Evolutionary conservation across 345 rosid genomes (phyloP).

Genomic region (Noccaea bulbosa): DNA sequence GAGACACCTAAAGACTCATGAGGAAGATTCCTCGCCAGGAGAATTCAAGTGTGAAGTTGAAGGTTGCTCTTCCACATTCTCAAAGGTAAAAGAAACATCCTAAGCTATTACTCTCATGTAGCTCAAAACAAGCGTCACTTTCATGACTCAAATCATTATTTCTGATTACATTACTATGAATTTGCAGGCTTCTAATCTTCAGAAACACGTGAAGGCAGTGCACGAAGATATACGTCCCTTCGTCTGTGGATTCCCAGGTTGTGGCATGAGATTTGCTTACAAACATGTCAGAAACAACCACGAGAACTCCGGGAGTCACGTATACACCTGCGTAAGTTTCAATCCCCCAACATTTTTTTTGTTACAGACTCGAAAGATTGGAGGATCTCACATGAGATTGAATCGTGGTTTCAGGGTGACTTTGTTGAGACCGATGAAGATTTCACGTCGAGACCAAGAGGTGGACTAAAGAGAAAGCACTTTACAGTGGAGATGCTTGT

Average conservation of each 20-base stretch:
- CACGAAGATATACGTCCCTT: conserved; percentile 62
- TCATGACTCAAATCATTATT: not conserved
- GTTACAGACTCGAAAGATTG: not conserved
- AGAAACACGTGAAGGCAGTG: conserved; percentile 69
- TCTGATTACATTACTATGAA: not conserved
- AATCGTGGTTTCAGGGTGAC: conserved; percentile 63
- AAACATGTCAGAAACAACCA: conserved; percentile 83
- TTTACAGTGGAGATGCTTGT: conserved; percentile 60
- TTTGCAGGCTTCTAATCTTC: conserved; percentile 71
- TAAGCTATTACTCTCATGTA: not conserved
- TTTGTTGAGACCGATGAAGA: conserved; percentile 67
- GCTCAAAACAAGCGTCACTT: no score
- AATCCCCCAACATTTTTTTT: not conserved
- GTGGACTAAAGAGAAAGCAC: conserved; percentile 71
- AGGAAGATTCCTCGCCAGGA: conserved; percentile 45
- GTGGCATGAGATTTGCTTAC: conserved; percentile 74
- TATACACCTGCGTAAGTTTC: conserved; percentile 62
- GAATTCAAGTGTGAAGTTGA: conserved; percentile 57
- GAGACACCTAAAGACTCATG: conserved; percentile 74
- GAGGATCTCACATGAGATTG: not conserved
- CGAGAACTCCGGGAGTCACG: conserved; percentile 62
- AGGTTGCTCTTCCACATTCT: conserved; percentile 67
- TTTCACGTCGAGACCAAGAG: conserved; percentile 74
- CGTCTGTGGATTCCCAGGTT: conserved; percentile 59
- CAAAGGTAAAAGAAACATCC: conserved; percentile 53